Evolutionary conservation across 148 eudicot genomes (phyloP), one percentile per base, ranked within the genome.

Genomic region (Vaccinium vitisidaea): DNA sequence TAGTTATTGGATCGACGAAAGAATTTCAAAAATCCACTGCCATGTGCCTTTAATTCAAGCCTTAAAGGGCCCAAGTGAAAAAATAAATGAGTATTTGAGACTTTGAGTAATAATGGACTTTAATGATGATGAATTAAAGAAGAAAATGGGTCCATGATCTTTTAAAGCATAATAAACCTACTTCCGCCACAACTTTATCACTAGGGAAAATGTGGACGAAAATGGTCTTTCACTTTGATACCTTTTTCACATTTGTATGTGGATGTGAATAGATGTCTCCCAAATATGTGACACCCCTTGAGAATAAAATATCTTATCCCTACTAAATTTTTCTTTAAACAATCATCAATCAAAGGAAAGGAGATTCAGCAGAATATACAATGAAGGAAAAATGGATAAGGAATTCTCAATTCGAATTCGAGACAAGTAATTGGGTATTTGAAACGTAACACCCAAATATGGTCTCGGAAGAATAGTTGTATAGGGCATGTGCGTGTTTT

Each of bases 181-280:
- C 7, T 54, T 77, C 61, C 39, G 25, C 80, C 61, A 77, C 80
- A 12, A 52, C 79, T 49, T 77, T 77, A 12, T n/a, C 5, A 52
- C 16, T 25, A 12, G 14, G n/a, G 19, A 48, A 77, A 49, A n/a
- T 77, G 80, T 77, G 80, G 58, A n/a, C 39, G 80, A 77, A 25
- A 77, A 50, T 10, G 30, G 58, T 77, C 54, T 75, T 75, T 75
- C 53, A 39, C 9, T 75, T 75, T 75, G 53, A 11, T 69, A 43
- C 0, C 25, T 18, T 8, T n/a, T 77, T 77, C 9, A 50, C 25
- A 4, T 48, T 21, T 10, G 36, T 50, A 10, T 77, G 80, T 77
- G 80, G 80, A 77, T 50, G 80, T 21, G 27, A 77, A 77, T 7
- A 49, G 5, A 21, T 77, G 80, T 77, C 80, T 77, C 80, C 55